Evolutionary conservation across 1,284 basidiomycete species (phyloP).

Genomic region (Pterulicium gracile): DNA sequence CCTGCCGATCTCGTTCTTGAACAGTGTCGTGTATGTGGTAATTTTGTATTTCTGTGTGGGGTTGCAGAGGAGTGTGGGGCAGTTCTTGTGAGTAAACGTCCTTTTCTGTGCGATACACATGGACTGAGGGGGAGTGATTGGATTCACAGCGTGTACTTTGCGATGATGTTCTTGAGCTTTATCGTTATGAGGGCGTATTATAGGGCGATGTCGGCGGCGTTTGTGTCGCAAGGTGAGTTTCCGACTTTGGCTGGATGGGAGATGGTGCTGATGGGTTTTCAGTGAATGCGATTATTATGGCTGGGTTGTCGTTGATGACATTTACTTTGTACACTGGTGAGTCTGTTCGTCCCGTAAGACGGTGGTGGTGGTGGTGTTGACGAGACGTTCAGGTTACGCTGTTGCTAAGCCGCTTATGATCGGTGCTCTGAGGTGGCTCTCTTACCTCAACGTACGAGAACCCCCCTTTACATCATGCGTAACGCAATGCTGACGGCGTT

Average conservation of each 20-base stretch:
- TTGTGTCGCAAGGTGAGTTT: background rate
- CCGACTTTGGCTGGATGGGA: background rate
- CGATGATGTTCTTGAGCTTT: background rate
- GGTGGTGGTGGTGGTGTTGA: too few relatives aligned
- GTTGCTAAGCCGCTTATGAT: constrained; percentile 51
- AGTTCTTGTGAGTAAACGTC: constrained; percentile 18
- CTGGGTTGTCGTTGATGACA: background rate
- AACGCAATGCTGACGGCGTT: constrained; percentile 53
- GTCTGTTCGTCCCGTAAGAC: too few relatives aligned
- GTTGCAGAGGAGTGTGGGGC: constrained; percentile 18
- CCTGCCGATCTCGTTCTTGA: constrained; percentile 29
- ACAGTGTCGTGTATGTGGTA: constrained; percentile 22
- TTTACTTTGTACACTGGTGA: background rate
- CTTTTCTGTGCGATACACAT: too few relatives aligned
- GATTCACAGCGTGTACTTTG: background rate
- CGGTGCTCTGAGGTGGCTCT: constrained; percentile 37
- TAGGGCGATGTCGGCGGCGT: background rate
- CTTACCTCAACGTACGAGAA: constrained; percentile 35
- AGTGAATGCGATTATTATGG: constrained; percentile 6
- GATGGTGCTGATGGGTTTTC: background rate
- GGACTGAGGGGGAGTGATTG: too few relatives aligned
- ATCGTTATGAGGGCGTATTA: background rate
- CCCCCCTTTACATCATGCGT: too few relatives aligned
- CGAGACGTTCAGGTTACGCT: constrained; percentile 31
- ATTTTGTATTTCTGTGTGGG: constrained; percentile 36